Evolutionary conservation across 1,284 basidiomycete genomes (phyloP).

Genomic region (Microbotryum silenes-acaulis): DNA sequence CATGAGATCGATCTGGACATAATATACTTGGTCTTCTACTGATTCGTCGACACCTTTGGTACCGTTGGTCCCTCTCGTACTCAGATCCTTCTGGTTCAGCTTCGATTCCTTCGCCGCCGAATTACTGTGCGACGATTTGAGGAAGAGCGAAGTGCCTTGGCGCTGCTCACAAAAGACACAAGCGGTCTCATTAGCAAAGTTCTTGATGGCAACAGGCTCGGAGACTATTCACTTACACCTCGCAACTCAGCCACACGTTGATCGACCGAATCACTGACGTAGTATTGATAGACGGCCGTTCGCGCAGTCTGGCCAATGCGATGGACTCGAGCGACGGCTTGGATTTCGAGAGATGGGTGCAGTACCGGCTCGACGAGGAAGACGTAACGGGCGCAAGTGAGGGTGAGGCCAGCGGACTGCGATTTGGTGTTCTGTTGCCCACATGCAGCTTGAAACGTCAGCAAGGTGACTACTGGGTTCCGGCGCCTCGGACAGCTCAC

Average conservation of each 20-base stretch:
- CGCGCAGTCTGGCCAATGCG: constrained; percentile 32
- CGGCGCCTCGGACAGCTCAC: constrained; percentile 20
- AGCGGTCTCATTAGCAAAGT: background rate
- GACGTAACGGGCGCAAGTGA: constrained; percentile 31
- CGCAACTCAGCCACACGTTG: constrained; percentile 30
- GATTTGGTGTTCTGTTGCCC: constrained; percentile 22
- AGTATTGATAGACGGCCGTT: constrained; percentile 30
- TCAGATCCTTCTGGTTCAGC: constrained; percentile 8
- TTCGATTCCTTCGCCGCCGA: constrained; percentile 6
- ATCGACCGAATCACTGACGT: constrained; percentile 29
- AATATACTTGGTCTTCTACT: constrained; percentile 21
- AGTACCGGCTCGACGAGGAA: constrained; percentile 34
- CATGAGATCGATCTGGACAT: background rate
- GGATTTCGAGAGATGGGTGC: constrained; percentile 32
- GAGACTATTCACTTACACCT: background rate
- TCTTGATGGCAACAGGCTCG: background rate
- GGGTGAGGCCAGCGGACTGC: constrained; percentile 33
- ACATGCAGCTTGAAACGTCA: background rate
- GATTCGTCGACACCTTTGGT: constrained; percentile 9
- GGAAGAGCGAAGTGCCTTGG: constrained; percentile 19
- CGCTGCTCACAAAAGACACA: background rate
- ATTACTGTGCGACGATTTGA: background rate
- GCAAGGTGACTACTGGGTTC: constrained; percentile 25
- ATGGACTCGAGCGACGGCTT: constrained; percentile 35
- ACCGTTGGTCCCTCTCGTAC: background rate